phyloP scores from a whole-genome alignment of 495 filamentous ascomycete genomes.

The Pseudoneurospora amorphoporcata region DNA sequence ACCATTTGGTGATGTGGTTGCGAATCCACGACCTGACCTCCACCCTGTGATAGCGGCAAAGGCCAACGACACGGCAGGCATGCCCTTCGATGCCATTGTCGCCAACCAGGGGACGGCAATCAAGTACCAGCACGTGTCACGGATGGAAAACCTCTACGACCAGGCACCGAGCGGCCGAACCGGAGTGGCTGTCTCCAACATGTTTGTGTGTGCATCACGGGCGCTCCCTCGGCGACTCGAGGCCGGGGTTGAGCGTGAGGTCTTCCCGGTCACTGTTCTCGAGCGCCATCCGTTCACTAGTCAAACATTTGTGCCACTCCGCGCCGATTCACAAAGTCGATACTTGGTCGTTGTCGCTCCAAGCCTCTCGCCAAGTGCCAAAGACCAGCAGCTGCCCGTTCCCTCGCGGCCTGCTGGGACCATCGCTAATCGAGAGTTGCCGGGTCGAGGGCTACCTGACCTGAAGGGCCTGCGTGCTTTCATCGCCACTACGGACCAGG shows the following conservation, averaged over 20 bases:
- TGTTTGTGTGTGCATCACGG: slow-evolving; percentile 82
- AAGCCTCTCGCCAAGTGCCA: slow-evolving; percentile 34
- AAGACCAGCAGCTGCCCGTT: slow-evolving; percentile 20
- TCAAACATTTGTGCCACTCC: slow-evolving; percentile 83
- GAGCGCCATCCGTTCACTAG: slow-evolving; percentile 91
- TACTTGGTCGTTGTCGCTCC: slow-evolving; percentile 93
- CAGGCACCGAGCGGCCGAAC: slow-evolving; percentile 51
- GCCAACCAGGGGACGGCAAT: slow-evolving; percentile 84
- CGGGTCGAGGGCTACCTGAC: slow-evolving; percentile 63
- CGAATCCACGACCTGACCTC: slow-evolving; percentile 51
- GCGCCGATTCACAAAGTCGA: slow-evolving; percentile 36
- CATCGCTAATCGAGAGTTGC: slow-evolving; percentile 13
- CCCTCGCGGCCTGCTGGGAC: background rate
- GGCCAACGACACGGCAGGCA: slow-evolving; percentile 17
- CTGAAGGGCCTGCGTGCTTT: slow-evolving; percentile 62
- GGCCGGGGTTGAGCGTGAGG: slow-evolving; percentile 1
- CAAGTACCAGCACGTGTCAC: slow-evolving; percentile 73
- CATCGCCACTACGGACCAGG: slow-evolving; percentile 66
- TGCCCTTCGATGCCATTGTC: slow-evolving; percentile 32
- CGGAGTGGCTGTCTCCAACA: slow-evolving; percentile 60
- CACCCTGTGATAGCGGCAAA: slow-evolving; percentile 28
- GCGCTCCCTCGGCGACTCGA: slow-evolving; percentile 5
- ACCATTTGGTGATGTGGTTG: slow-evolving; percentile 74
- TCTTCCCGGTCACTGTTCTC: slow-evolving; percentile 65
- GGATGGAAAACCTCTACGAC: slow-evolving; percentile 55